Evolutionary conservation across 345 rosid species (phyloP).

Genomic region (Eucalyptus cloeziana): DNA sequence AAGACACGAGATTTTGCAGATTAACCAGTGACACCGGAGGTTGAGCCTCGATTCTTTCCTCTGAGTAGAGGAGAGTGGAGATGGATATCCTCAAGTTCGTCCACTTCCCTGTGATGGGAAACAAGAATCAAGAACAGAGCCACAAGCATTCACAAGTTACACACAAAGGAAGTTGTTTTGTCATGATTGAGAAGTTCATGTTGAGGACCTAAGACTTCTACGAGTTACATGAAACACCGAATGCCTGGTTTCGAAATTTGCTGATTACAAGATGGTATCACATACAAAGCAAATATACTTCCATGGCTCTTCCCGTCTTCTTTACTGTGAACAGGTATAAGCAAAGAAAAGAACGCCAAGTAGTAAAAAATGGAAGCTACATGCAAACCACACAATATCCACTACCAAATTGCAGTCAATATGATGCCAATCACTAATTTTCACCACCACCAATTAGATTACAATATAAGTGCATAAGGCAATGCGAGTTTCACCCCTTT

Average conservation of each 20-base stretch:
- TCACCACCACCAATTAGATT: neutral
- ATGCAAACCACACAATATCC: neutral
- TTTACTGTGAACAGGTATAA: neutral
- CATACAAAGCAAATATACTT: neutral
- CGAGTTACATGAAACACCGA: neutral
- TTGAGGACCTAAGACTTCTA: neutral
- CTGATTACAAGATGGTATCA: neutral
- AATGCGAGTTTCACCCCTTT: neutral
- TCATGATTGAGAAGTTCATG: neutral
- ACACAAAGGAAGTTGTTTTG: neutral
- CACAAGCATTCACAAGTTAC: neutral
- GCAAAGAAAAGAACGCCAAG: neutral
- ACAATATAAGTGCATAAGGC: neutral
- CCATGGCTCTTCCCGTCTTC: neutral
- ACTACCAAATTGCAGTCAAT: neutral
- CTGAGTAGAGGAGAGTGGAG: neutral
- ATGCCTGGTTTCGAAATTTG: neutral
- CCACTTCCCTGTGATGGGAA: neutral
- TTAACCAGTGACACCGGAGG: neutral
- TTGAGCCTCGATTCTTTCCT: neutral
- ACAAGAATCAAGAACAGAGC: neutral
- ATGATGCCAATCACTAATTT: neutral
- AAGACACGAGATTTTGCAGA: neutral
- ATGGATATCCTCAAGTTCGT: neutral
- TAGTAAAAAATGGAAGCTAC: neutral